phyloP scores from a whole-genome alignment of 768 basidiomycete genomes.

The Mycena capillaripes region DNA sequence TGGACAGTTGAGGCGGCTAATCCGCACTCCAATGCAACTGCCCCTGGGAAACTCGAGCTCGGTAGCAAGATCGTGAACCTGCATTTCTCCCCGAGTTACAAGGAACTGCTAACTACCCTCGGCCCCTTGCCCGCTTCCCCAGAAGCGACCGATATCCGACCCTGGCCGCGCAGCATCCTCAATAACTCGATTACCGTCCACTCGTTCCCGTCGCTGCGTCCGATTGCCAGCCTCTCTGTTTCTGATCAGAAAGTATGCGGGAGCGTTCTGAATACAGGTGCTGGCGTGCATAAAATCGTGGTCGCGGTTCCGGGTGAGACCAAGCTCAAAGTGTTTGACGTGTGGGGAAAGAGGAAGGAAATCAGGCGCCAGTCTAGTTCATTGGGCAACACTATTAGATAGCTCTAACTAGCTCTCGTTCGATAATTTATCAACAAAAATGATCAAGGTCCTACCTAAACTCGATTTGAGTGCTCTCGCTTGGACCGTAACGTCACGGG shows the following conservation, averaged over 20 bases:
- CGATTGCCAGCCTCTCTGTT: constrained; percentile 58
- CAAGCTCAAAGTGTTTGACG: constrained; percentile 76
- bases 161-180: constrained; percentile 36
- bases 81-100: constrained; percentile 83
- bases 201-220: constrained; percentile 72
- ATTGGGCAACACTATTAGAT: constrained; percentile 34
- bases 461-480: neutral
- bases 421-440: neutral
- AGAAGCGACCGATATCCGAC: constrained; percentile 1
- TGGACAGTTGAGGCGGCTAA: constrained; percentile 66
- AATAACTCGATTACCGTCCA: constrained; percentile 63
- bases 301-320: constrained; percentile 74
- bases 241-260: constrained; percentile 69
- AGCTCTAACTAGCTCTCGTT: neutral
- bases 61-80: constrained; percentile 77
- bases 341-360: constrained; percentile 62
- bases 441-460: neutral
- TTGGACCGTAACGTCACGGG: neutral
- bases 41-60: constrained; percentile 60
- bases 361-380: constrained; percentile 45
- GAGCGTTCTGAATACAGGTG: constrained; percentile 66
- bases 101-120: constrained; percentile 89
- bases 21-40: constrained; percentile 58
- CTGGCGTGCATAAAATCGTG: constrained; percentile 53
- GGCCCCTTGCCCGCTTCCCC: constrained; percentile 49